Evolutionary conservation across 2,329 filamentous ascomycete genomes (phyloP), one percentile per base, ranked within the genome.

Genomic region (Scedosporium aurantiacum): DNA sequence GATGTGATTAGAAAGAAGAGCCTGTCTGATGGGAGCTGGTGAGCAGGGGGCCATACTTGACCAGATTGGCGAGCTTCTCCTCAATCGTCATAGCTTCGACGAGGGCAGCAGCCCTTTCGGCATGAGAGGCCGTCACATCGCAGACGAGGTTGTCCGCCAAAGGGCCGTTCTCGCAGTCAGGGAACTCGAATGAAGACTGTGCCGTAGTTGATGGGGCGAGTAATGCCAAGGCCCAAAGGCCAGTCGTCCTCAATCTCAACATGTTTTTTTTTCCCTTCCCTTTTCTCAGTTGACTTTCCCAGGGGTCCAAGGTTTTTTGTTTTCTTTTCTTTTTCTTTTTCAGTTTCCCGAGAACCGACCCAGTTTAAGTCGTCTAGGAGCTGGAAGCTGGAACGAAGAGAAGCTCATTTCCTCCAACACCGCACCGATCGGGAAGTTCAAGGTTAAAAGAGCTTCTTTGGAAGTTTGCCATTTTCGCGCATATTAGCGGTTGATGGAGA

Each of bases 11-110:
- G 76, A 68, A 0, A 79, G 79, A 0, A 87, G 71, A 4, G 82
- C 82, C 0, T 87, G 32, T 83, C 74, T 1, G 79, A 72, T 5
- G 81, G 78, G 0, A 82, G 83, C 0, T 76, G 68, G 4, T 68
- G 69, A 59, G 70, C 68, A 61, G 72, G 73, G 16, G 57, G 57
- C 1, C 37, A 18, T 63, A 72, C 69, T 72, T 70, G 23, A 72
- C 68, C 5, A 74, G 62, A 43, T 73, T 72, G 5, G 32, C 63
- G 4, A 72, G 64, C 63, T 73, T 74, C 61, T 74, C 72, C 2
- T 69, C 65, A 7, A 71, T 67, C 8, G 69, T 70, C 70, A 71
- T 69, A 12, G 65, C 68, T 21, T 61, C 43, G 21, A 74, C 71
- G 0, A 74, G 63, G 10, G 69, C 71, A 1, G 65, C 64, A 0